Conservation (phyloP, 2,329 filamentous ascomycete genomes). For the Fusarium lateritium region DNA sequence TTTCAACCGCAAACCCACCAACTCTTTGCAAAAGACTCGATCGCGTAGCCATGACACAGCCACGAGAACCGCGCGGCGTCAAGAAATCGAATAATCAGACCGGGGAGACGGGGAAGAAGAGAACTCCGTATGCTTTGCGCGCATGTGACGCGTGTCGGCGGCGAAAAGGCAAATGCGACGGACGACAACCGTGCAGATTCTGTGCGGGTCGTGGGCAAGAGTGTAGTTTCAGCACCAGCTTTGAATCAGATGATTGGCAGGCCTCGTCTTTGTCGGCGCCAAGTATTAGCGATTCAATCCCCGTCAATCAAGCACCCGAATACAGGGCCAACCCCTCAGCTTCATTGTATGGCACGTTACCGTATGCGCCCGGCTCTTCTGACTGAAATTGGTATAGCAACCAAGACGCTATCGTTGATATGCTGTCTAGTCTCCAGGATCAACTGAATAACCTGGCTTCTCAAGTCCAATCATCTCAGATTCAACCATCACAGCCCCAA, state of each 20-base stretch:
- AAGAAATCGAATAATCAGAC: conserved; percentile 15
- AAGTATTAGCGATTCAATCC: neutral
- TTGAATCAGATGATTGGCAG: conserved; percentile 19
- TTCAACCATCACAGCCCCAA: conserved; percentile 22
- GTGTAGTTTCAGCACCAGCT: conserved; percentile 16
- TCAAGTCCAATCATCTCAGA: conserved; percentile 14
- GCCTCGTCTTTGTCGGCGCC: neutral
- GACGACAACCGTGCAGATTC: conserved; percentile 20
- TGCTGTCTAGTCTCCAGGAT: conserved; percentile 25
- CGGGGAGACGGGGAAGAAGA: conserved; percentile 11
- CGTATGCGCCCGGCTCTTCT: no score
- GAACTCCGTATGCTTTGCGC: conserved; percentile 26
- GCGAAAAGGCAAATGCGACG: conserved; percentile 32
- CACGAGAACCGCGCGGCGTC: conserved; percentile 6
- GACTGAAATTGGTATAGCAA: conserved; percentile 1
- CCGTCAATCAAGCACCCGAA: neutral
- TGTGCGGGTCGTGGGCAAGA: conserved; percentile 13
- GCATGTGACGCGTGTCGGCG: conserved; percentile 31
- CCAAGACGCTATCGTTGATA: conserved; percentile 26
- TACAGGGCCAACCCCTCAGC: neutral
- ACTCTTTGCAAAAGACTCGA: neutral
- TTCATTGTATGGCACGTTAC: neutral
- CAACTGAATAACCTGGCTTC: conserved; percentile 31
- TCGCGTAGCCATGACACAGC: conserved; percentile 15
- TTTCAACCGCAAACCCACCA: no score